Conservation (phyloP, 2,329 filamentous ascomycete species). For the Aspergillus novofumigatus region DNA sequence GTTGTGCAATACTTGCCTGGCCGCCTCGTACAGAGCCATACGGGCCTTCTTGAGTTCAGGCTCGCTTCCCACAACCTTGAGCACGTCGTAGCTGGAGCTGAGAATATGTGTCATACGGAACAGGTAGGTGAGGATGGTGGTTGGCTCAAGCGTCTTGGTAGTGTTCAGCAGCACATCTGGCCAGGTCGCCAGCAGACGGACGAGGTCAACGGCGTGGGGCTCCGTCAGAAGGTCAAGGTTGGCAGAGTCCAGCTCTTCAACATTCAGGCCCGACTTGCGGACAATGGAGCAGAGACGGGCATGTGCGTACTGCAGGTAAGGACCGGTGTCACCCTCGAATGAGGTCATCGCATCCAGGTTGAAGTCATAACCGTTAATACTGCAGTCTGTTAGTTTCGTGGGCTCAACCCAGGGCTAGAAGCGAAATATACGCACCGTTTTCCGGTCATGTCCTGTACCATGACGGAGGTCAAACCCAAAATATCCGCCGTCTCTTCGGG, state of each 20-base stretch:
- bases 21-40: conserved; percentile 58
- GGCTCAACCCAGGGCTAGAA: conserved; percentile 30
- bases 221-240: conserved; percentile 60
- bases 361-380: conserved; percentile 62
- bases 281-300: conserved; percentile 56
- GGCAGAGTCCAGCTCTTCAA: conserved; percentile 48
- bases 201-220: conserved; percentile 57
- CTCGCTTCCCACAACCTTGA: conserved; percentile 60
- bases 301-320: conserved; percentile 62
- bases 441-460: conserved; percentile 97
- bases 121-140: conserved; percentile 62
- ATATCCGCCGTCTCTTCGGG: conserved; percentile 78
- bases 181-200: conserved; percentile 60
- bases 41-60: conserved; percentile 55
- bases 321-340: conserved; percentile 63
- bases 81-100: conserved; percentile 58
- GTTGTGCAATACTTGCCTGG: conserved; percentile 61
- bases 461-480: conserved; percentile 88
- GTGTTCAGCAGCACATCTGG: conserved; percentile 62
- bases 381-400: conserved; percentile 41
- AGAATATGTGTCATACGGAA: conserved; percentile 63
- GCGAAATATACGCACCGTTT: conserved; percentile 61
- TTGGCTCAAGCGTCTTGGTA: conserved; percentile 62
- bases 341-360: conserved; percentile 63
- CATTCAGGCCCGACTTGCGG: conserved; percentile 50